Percentiles rank a stretch among this genome's conserved stretches.
These are phyloP conservation scores for Dryadomyces sulphureus DNA, from an alignment of 2,329 filamentous ascomycete species.

Conservation along the genomic window DNA sequence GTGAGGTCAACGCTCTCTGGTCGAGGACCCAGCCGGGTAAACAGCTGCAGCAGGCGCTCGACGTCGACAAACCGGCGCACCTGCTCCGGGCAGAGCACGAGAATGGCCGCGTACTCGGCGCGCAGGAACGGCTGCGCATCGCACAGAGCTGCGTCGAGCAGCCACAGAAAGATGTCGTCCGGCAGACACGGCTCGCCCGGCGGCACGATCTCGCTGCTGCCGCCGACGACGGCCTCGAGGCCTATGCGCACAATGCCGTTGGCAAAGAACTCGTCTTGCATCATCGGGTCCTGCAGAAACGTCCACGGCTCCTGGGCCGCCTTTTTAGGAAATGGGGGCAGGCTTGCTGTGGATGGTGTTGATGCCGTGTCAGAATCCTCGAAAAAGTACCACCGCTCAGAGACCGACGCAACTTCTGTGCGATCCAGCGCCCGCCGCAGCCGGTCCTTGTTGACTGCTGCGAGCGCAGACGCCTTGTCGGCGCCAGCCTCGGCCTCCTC, in stretches of 20 bases:
- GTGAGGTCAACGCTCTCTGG: slow-evolving; percentile 23
- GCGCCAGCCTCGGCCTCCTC: background rate
- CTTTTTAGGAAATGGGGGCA: slow-evolving; percentile 22
- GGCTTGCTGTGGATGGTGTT: slow-evolving; percentile 12
- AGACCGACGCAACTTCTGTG: slow-evolving; percentile 24
- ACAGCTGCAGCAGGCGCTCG: slow-evolving; percentile 33
- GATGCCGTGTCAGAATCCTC: slow-evolving; percentile 17
- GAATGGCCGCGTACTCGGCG: slow-evolving; percentile 43
- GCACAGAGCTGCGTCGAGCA: slow-evolving; percentile 41
- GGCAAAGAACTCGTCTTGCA: slow-evolving; percentile 43
- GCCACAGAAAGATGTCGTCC: slow-evolving; percentile 52
- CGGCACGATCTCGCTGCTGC: background rate
- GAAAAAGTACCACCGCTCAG: slow-evolving; percentile 36
- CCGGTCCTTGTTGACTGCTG: slow-evolving; percentile 20
- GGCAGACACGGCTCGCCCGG: slow-evolving; percentile 29
- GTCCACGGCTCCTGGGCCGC: slow-evolving; percentile 26
- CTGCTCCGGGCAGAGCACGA: slow-evolving; percentile 22
- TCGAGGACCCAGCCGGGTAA: slow-evolving; percentile 42
- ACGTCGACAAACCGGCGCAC: slow-evolving; percentile 29
- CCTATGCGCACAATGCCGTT: slow-evolving; percentile 47
- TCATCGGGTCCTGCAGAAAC: slow-evolving; percentile 30
- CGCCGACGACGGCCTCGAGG: slow-evolving; percentile 5
- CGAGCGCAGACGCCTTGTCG: background rate
- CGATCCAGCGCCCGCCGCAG: slow-evolving; percentile 32
- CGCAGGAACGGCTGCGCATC: slow-evolving; percentile 36